Base-by-base conservation (phyloP, 805 yeast genomes). In the Maudiozyma turicensis region DNA sequence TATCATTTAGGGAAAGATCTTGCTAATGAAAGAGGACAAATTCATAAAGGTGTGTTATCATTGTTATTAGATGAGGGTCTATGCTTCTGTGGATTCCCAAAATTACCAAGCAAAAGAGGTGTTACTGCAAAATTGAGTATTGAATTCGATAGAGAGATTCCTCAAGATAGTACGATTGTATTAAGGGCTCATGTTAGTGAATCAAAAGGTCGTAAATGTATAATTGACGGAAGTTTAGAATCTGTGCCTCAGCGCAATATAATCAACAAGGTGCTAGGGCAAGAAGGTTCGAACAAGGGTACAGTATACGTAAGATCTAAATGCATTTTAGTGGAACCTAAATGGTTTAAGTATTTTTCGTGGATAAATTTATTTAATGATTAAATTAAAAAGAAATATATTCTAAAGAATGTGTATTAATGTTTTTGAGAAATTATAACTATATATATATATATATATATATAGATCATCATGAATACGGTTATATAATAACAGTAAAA, bases 11-110 rank as follows among this genome's bases (percentile, higher is more conserved):
- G 96, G 1, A 61, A 69, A 5, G 72, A 75, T 37, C 62, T 89
- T 38, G 72, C 80, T 6, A 86, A 90, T 46, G 78, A 76, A 45
- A 84, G 82, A 45, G 86, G 86, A 0, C 78, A 80, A 47, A 77
- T 91, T 15, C 95, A 88, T 61, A 84, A 85, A 57, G 96, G 97
- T 3, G 72, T 90, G 3, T 66, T 86, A 5, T 76, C 95, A 2
- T 81, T 95, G 1, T 64, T 91, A 11, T 54, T 91, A 47, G 98
- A 91, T 66, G 97, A 90, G 62, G 83, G 84, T 0, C 68, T 91
- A 31, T 87, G 96, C 58, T 73, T 80, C 42, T 85, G 95, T 59
- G 98, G 96, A 13, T 91, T 89, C 62, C 80, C 87, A 3, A 69
- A 75, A 30, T 70, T 91, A 10, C 98, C 98, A 0, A 79, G 81